Evolutionary conservation across 768 basidiomycete species (phyloP), one percentile per base, ranked within the genome.

Genomic region (Terana coerulea): DNA sequence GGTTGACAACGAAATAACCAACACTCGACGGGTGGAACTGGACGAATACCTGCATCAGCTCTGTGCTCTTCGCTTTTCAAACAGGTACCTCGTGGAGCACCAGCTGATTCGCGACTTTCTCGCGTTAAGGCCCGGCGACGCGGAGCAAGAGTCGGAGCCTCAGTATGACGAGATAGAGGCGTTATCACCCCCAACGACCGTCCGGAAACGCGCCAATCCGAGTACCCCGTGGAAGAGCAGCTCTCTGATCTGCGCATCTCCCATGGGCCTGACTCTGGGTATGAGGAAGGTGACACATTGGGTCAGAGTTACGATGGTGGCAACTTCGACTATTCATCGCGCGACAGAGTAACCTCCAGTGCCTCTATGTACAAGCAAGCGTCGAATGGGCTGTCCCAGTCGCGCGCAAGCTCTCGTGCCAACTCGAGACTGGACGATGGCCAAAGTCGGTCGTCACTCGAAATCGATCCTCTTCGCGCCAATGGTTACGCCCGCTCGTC

Each of bases 31-130:
- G 54, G 75, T 73, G 17, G 97, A 98, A 62, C 77, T 99, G 25
- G 89, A 97, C 61, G 85, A 88, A 26, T 99, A 99, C 68, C 77
- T 98, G 31, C 79, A 79, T 61, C 81, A 83, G 47, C 76, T 99
- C 12, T 88, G 91, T 65, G 77, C 76, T 26, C 75, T 99, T 30
- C 83, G 79, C 61, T 71, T 73, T 14, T 84, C 84, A 3, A 85
- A 83, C 12, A 83, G 83, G 37, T 87, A 94, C 64, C 81, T 99
- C 50, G 72, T 97, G 22, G 85, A 92, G 55, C 83, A 92, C 64
- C 71, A 74, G 11, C 81, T 94, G 34, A 79, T 97, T 34, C 81
- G 93, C 48, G 77, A 79, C 47, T 99, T 98, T 68, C 76, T 98
- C 49, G 75, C 88, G 5, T 75, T 88, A 15, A 89, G 88, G 61